Evolutionary conservation across 495 filamentous ascomycete genomes (phyloP), one percentile per base, ranked within the genome.

Genomic region (Penicillium subrubescens): DNA sequence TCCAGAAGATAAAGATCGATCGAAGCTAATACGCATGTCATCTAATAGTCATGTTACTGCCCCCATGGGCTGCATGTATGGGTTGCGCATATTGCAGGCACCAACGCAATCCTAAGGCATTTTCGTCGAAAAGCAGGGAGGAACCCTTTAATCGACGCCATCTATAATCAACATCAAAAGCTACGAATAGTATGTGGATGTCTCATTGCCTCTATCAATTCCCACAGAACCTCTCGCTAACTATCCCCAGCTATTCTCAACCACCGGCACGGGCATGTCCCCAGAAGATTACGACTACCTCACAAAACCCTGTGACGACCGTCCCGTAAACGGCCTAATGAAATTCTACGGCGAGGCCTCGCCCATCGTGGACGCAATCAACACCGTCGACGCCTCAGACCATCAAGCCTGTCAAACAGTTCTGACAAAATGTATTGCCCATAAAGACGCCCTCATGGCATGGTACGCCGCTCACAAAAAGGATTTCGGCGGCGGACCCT

Each of bases 271-370:
- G 2, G 39, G 39, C 27, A 25, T 62, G 15, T 54, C 39, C 25
- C 33, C 50, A 46, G 60, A 62, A 33, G 60, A 62, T 11, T 62
- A 41, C 12, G 60, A 62, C 50, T 62, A 62, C 21, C 23, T 62
- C 17, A 55, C 37, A 25, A 48, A 56, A 6, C 19, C 53, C 27
- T 34, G 31, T 10, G 53, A 56, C 15, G 53, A 37, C 10, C 31
- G 33, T 1, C 53, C 31, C 19, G 29, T 21, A n/a, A 56, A 34
- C 8, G 53, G 33, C 23, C 12, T 56, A 6, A 12, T 56, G 25
- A 56, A 56, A 35, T 37, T 56, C 53, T 56, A 37, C 10, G 53
- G 31, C 15, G 33, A 56, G 31, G 29, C 33, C 6, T 34, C 53
- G 17, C 53, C 53, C 1, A 33, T 56, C 27, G 29, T 56, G 8